phyloP scores from a whole-genome alignment of 495 filamentous ascomycete genomes.

The Penicilliopsis zonata region DNA sequence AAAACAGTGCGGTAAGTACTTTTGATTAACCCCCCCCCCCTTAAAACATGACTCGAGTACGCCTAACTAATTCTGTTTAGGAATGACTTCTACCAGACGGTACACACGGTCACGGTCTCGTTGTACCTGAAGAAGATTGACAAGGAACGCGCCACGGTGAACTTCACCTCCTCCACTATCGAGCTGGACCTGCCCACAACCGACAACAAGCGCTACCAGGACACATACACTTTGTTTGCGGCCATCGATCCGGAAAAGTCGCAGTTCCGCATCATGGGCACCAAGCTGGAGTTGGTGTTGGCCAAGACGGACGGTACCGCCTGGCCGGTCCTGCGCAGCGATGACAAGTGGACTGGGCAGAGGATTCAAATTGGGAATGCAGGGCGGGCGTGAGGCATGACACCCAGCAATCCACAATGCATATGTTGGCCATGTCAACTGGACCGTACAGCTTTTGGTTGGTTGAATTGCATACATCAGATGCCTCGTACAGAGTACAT shows the following conservation, averaged over 20 bases:
- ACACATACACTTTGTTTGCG: slow-evolving; percentile 63
- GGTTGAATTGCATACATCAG: too few relatives aligned
- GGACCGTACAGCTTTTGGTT: too few relatives aligned
- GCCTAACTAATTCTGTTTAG: slow-evolving; percentile 24
- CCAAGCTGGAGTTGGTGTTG: slow-evolving; percentile 83
- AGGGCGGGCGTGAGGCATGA: slow-evolving; percentile 42
- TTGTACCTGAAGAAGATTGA: slow-evolving; percentile 97
- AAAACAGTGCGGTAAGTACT: slow-evolving; percentile 64
- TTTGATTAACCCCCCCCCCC: too few relatives aligned
- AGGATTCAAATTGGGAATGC: slow-evolving; percentile 76
- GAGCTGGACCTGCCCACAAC: slow-evolving; percentile 71
- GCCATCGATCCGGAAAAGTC: slow-evolving; percentile 61
- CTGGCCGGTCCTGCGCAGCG: slow-evolving; percentile 84
- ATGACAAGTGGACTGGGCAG: slow-evolving; percentile 65
- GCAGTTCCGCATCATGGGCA: slow-evolving; percentile 78
- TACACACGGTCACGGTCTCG: slow-evolving; percentile 71
- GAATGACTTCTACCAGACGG: slow-evolving; percentile 92
- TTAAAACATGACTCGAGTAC: background rate
- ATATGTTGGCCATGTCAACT: too few relatives aligned
- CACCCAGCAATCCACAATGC: too few relatives aligned
- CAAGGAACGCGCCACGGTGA: slow-evolving; percentile 59
- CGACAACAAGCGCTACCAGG: slow-evolving; percentile 73
- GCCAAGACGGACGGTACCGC: slow-evolving; percentile 70
- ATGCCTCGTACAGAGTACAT: slow-evolving; percentile 1
- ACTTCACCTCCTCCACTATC: slow-evolving; percentile 48